Base-by-base conservation (phyloP, 2,329 filamentous ascomycete species). In the Fusarium beomiforme region DNA sequence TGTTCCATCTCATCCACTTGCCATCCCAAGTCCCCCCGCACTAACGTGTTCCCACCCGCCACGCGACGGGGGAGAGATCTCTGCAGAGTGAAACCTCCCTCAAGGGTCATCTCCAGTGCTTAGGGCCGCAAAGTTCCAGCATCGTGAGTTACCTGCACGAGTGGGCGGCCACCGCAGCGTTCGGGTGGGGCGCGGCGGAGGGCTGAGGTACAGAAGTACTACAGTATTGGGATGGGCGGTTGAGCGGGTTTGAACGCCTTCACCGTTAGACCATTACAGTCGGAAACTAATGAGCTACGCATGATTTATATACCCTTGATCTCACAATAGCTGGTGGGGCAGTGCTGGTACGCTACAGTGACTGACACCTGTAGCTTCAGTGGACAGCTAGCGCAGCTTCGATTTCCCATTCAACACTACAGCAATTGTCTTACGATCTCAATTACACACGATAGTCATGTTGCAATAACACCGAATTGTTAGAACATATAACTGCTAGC, bases 51-150 rank as follows among this genome's bases (percentile, higher is more conserved):
- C 89, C 89, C 89, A 82, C 84, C 83, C 89, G 90, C 90, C 89
- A 91, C 85, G 85, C 86, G 86, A 90, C 88, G 89, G 89, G 88
- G 89, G 87, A 89, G 86, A 89, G 84, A 80, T 81, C 89, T 91
- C 88, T 91, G 89, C 89, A 90, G 88, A 90, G 89, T 91, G 87
- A 91, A 82, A 63, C 89, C 89, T 90, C 89, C 86, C 90, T 91
- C 85, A 89, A 91, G 89, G 77, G 79, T 91, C 77, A 84, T 88
- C 87, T 88, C 87, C 89, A 90, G 88, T 89, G 87, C 89, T 90
- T 87, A 91, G 82, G 88, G 85, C 82, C 82, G 80, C 83, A 78
- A 49, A 58, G 46, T 72, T 74, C 81, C 85, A 89, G 85, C 81
- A 86, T 91, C 90, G 87, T 85, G 84, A 86, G 90, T 86, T 91